A percentile compares a stretch with the other conserved stretches of the same genome.
These are phyloP conservation scores for Mycena maculata DNA, from an alignment of 768 basidiomycete genomes.

Conservation along the genomic window DNA sequence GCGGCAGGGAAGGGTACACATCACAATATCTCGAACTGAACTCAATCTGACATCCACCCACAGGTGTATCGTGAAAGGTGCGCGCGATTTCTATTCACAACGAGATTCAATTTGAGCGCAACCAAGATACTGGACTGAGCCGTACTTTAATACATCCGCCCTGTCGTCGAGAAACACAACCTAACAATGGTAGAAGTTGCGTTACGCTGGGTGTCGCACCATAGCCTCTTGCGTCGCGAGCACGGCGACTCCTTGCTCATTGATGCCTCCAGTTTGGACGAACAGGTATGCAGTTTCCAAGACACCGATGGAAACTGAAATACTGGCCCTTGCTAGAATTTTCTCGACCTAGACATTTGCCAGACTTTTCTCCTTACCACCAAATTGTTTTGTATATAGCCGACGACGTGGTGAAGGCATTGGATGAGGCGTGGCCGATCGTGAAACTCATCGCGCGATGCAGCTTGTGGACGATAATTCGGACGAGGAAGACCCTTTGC, in stretches of 20 bases:
- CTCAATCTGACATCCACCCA: no score
- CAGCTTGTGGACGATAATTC: slow-evolving; percentile 83
- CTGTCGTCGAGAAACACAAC: slow-evolving; percentile 56
- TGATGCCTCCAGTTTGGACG: slow-evolving; percentile 3
- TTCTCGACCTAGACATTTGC: not conserved
- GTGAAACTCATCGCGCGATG: slow-evolving; percentile 14
- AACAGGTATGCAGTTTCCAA: not conserved
- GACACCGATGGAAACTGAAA: not conserved
- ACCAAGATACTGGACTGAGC: slow-evolving; percentile 63
- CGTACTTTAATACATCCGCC: slow-evolving; percentile 61
- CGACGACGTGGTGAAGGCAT: not conserved
- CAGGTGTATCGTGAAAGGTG: no score
- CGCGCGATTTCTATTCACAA: no score
- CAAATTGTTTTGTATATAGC: not conserved
- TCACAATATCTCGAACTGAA: no score
- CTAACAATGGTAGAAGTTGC: slow-evolving; percentile 66
- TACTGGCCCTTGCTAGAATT: not conserved
- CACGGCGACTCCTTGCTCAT: slow-evolving; percentile 12
- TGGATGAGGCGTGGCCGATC: not conserved
- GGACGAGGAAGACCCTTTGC: slow-evolving; percentile 98
- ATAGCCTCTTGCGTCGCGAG: slow-evolving; percentile 41
- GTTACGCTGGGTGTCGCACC: slow-evolving; percentile 70
- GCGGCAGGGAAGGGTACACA: no score
- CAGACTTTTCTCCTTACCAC: not conserved
- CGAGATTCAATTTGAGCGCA: no score